These are phyloP conservation scores for Calonectria multiphialidica DNA, from an alignment of 2,329 filamentous ascomycete genomes.

Conservation along the genomic window DNA sequence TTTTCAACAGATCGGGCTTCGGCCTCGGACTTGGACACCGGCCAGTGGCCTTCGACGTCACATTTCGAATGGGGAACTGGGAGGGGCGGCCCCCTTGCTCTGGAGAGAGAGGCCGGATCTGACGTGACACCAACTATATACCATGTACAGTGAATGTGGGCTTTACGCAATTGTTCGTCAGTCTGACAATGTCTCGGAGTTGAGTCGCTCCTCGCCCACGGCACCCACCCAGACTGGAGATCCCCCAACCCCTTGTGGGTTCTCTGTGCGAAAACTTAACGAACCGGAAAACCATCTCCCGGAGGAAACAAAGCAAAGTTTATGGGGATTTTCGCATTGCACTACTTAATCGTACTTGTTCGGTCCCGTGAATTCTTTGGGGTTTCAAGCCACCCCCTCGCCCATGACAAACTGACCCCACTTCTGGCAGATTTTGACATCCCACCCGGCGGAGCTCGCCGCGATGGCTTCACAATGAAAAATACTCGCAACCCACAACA, in stretches of 20 bases:
- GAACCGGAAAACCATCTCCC: neutral
- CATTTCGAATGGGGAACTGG: neutral
- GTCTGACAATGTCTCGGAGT: neutral
- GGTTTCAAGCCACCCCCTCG: neutral
- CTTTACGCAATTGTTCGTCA: neutral
- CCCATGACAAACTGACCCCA: neutral
- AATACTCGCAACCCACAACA: neutral
- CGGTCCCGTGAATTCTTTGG: neutral
- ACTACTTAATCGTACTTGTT: neutral
- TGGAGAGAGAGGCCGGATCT: neutral
- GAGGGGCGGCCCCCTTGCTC: neutral
- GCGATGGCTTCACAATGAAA: neutral
- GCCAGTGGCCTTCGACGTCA: neutral
- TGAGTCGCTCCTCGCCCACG: neutral
- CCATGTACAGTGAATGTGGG: neutral
- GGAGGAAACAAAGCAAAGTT: neutral
- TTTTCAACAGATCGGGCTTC: neutral
- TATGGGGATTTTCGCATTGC: neutral
- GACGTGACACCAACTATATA: neutral
- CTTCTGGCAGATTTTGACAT: neutral
- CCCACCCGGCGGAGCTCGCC: neutral
- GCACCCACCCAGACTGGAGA: too few relatives aligned
- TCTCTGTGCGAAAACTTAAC: neutral
- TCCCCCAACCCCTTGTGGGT: too few relatives aligned
- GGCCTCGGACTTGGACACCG: neutral